Evolutionary conservation across 1,139 yeast genomes (phyloP), one percentile per base, ranked within the genome.

Genomic region (Ogataea hybrid): DNA sequence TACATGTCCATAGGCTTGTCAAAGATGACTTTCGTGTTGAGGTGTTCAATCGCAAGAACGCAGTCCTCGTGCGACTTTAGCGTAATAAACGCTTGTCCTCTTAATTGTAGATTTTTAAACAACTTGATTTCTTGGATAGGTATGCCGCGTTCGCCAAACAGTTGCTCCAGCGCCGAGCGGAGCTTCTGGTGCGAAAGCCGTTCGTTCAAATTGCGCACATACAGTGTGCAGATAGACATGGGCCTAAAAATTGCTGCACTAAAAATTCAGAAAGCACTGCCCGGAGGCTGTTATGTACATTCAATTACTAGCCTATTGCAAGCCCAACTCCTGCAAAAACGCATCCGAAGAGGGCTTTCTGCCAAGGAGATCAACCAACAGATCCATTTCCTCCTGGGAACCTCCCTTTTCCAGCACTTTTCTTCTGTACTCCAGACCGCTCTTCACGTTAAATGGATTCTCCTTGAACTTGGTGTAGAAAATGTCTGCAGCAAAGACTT

Each of bases 1-100:
- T 66, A 62, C 3, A 74, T 67, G 18, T 67, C 69, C 47, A 88
- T 65, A 4, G 75, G 75, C 50, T 78, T 79, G 14, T 78, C 81
- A 53, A 75, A 78, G 10, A 88, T 51, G 22, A 60, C 61, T 14
- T 62, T 55, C 2, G 76, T 72, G 40, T 77, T 64, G 32, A 77
- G 58, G 6, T 57, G 65, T 6, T 65, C 59, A 15, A 75, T 56
- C 0, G 94, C 94, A 23, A 57, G 54, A 3, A 55, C 48, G 0
- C 94, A 84, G 6, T 67, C 60, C 3, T 66, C 65, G 1, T 58
- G 54, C 16, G 63, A 58, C 3, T 65, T 70, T 49, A 80, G 81
- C 0, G 90, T 82, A 6, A 92, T 71, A 62, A 89, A 92, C 1
- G 96, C 96, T 62, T 89, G 97, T 2, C 96, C 96, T 43, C 81